Conservation (phyloP, 768 basidiomycete species). For the Lentinula aciculospora region DNA sequence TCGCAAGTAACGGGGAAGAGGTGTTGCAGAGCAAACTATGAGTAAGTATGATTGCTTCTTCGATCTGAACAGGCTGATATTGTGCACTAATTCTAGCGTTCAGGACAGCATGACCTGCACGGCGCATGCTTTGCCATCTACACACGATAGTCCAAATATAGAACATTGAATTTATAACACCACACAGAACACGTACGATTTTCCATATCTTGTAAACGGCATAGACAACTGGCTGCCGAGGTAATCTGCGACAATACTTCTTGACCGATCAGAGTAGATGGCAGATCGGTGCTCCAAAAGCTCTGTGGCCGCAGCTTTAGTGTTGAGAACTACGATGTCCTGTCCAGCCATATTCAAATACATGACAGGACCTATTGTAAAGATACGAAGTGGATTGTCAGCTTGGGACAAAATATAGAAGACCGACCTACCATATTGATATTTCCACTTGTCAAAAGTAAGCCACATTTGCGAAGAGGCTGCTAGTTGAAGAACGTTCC, state of each 20-base stretch:
- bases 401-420: not conserved
- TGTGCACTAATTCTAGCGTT: not conserved
- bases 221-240: not conserved
- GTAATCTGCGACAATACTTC: constrained; percentile 1
- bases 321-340: constrained; percentile 4
- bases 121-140: constrained; percentile 7
- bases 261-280: constrained; percentile 2
- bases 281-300: constrained; percentile 1
- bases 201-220: constrained; percentile 2
- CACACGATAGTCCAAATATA: not conserved
- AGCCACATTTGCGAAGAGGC: not conserved
- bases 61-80: not conserved
- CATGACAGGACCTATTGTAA: not conserved
- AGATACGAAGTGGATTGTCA: not conserved
- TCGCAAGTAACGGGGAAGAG: not conserved
- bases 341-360: constrained; percentile 5
- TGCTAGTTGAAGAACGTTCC: constrained; percentile 16
- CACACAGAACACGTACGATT: not conserved
- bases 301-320: not conserved
- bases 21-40: not conserved
- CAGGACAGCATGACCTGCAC: not conserved
- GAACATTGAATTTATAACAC: not conserved
- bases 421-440: not conserved
- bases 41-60: not conserved
- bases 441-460: not conserved